Base-by-base conservation (phyloP, 2,329 filamentous ascomycete species). In the Botrytis porri region DNA sequence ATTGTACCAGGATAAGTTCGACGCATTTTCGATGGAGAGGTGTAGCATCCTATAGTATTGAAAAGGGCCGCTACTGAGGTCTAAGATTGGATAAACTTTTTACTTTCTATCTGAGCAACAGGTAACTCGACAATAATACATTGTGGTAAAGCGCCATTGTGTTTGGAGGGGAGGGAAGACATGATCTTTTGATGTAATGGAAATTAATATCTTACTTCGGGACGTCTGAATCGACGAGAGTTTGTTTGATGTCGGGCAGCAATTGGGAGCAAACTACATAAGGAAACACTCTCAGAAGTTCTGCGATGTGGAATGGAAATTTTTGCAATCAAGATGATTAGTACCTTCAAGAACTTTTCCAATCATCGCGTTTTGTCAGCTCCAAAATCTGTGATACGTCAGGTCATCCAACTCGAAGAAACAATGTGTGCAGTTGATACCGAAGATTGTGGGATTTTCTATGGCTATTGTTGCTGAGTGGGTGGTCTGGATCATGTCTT, bases 391-490 rank as follows among this genome's bases (percentile, higher is more conserved):
- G 54, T 29, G 65, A 60, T 25, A 69, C 66, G 1, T 74, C 72
- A 25, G 74, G 72, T 0, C 71, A 73, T 71, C 63, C 54, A 22
- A 72, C 65, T 4, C 41, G 63, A 8, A 63, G 64, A 43, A 70
- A 72, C 41, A 60, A 76, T 22, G 61, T 22, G 61, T 76, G 8
- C 60, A 37, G 12, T 43, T n/a, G 4, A 69, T 77, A 10, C 74
- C 74, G 29, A 65, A n/a, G 43, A 69, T 59, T 32, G 4, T 75
- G 2, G 73, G 60, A 7, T 59, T 75, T 32, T 2, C 39, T 2
- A 72, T 77, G 41, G 74, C 74, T 10, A 8, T 73, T n/a, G 22
- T 77, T 25, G 66, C 61, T 29, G 74, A 76, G 70, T 77, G 76
- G 73, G 22, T 72, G 22, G 73, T 75, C 57, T 77, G 74, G 73